phyloP scores from a whole-genome alignment of 768 basidiomycete genomes.

The Mycena capillaripes region DNA sequence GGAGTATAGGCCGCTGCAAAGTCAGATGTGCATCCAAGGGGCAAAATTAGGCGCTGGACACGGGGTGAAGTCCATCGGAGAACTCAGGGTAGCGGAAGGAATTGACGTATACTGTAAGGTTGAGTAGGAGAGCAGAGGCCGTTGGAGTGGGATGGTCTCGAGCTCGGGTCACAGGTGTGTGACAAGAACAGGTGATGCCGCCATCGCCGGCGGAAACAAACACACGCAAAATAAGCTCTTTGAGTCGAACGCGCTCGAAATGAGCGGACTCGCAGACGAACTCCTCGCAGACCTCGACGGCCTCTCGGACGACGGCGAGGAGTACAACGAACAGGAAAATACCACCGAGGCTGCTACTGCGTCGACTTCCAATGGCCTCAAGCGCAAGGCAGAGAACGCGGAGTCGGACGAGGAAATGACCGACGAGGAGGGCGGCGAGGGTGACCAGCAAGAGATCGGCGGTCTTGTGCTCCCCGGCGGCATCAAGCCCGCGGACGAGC shows the following conservation, averaged over 20 bases:
- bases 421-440: slow-evolving; percentile 65
- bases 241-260: slow-evolving; percentile 44
- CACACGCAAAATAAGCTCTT: neutral
- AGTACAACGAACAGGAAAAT: slow-evolving; percentile 58
- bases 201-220: neutral
- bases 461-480: slow-evolving; percentile 88
- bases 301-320: slow-evolving; percentile 76
- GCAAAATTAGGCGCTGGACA: slow-evolving; percentile 20
- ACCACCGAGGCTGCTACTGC: slow-evolving; percentile 36
- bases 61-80: neutral
- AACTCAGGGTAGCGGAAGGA: neutral
- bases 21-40: slow-evolving; percentile 7
- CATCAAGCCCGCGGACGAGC: slow-evolving; percentile 93
- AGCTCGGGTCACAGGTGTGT: too few species aligned
- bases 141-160: too few species aligned
- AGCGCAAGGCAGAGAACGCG: slow-evolving; percentile 71
- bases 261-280: slow-evolving; percentile 92
- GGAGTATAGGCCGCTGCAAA: neutral
- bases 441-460: slow-evolving; percentile 59
- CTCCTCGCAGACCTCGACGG: slow-evolving; percentile 93
- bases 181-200: neutral
- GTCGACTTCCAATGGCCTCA: slow-evolving; percentile 56
- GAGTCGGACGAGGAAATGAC: slow-evolving; percentile 70
- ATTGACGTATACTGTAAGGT: too few species aligned
- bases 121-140: neutral